Evolutionary conservation across 805 yeast genomes (phyloP), one percentile per base, ranked within the genome.

Genomic region (Saturnispora mendoncae): DNA sequence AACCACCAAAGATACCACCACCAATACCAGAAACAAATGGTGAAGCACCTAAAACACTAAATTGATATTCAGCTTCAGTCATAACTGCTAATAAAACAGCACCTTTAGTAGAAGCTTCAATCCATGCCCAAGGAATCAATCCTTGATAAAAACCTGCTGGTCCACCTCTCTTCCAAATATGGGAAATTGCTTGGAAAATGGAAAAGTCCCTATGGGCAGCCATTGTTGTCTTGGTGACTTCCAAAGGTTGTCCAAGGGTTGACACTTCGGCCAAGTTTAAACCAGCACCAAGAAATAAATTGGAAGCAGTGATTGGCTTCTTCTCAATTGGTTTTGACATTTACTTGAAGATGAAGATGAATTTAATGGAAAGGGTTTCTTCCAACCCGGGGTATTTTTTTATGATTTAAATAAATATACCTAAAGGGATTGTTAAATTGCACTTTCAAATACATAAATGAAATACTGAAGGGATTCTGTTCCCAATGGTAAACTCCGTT

Each of bases 81-180:
- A 95, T 81, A 26, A 87, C 96, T 55, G 92, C 92, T 51, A 92
- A 70, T 43, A 92, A 69, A 6, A 88, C 95, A 4, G 97, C 97
- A 61, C 98, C 98, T 63, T 92, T 92, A 28, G 98, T 92, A n/a
- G 95, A 84, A 8, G 96, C 98, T 65, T 90, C 98, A 52, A 92
- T 84, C 97, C 97, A 88, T 6, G 97, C 98, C 98, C 98, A 92
- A 36, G 98, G 98, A 50, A 90, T 88, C 58, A 92, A 71, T 25
- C 98, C 98, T 64, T 92, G 98, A 66, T 88, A 92, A 67, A 88
- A 92, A 0, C 97, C 98, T 23, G 75, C 58, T 14, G 81, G 54
- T 40, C 98, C 98, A 50, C 98, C 98, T 56, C 98, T 78, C 13
- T 92, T 72, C 92, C 94, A 86, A 47, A 92, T 88, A 31, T 77